Conservation (phyloP, 1,139 yeast genomes). For the Yamadazyma kanchanaburiensis region DNA sequence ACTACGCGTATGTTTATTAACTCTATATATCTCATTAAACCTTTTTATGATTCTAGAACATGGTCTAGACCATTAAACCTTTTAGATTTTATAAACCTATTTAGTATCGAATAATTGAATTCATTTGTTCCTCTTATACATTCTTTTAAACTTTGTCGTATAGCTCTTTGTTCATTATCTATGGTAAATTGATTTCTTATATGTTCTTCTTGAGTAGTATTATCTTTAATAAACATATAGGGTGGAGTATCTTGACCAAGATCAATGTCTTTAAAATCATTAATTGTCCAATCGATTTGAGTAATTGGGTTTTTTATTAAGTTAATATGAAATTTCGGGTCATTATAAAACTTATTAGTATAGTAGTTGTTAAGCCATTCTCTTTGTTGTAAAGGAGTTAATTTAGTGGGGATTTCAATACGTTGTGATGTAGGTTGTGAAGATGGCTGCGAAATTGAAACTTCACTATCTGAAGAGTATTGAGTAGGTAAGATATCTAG, state of each 20-base stretch:
- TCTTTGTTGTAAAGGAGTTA: constrained; percentile 28
- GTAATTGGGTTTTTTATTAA: constrained; percentile 26
- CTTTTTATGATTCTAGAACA: too few relatives aligned
- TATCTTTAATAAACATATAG: constrained; percentile 14
- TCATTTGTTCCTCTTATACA: constrained; percentile 7
- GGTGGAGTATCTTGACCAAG: constrained; percentile 16
- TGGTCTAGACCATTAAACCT: too few relatives aligned
- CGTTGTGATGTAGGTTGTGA: not conserved
- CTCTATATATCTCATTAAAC: too few relatives aligned
- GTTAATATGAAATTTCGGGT: constrained; percentile 20
- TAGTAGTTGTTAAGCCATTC: constrained; percentile 26
- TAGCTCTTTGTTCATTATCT: not conserved
- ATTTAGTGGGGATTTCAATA: constrained; percentile 1
- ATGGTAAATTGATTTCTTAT: constrained; percentile 8
- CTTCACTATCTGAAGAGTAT: constrained; percentile 8
- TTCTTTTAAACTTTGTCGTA: constrained; percentile 3
- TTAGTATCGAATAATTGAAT: constrained; percentile 11
- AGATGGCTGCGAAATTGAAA: not conserved
- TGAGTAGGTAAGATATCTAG: constrained; percentile 8
- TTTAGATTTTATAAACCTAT: constrained; percentile 9
- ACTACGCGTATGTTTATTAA: too few relatives aligned
- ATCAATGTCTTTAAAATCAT: constrained; percentile 35
- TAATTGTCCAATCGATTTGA: constrained; percentile 34
- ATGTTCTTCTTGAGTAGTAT: constrained; percentile 19
- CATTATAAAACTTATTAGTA: constrained; percentile 17